Conservation (phyloP, 495 filamentous ascomycete species). For the Tetracladium setigerum region DNA sequence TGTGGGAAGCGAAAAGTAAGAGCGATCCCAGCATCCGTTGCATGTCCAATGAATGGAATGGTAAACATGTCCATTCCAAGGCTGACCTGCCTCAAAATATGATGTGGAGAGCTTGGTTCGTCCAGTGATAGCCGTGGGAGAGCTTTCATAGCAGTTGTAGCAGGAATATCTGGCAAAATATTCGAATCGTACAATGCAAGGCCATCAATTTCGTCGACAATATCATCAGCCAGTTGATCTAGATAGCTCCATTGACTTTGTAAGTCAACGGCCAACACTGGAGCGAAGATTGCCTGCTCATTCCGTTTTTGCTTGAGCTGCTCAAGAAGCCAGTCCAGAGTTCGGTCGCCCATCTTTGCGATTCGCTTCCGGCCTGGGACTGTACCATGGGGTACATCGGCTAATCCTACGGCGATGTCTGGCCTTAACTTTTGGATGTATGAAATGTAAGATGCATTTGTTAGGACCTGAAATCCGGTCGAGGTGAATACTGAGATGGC, state of each 20-base stretch:
- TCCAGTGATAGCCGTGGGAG: slow-evolving; percentile 71
- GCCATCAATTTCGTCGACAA: slow-evolving; percentile 53
- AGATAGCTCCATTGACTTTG: slow-evolving; percentile 71
- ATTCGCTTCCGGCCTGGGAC: slow-evolving; percentile 59
- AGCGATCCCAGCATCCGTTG: slow-evolving; percentile 82
- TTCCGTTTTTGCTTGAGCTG: slow-evolving; percentile 37
- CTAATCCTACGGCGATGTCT: slow-evolving; percentile 73
- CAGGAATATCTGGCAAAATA: slow-evolving; percentile 57
- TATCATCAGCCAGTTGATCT: slow-evolving; percentile 50
- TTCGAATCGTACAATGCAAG: slow-evolving; percentile 73
- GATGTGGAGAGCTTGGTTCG: slow-evolving; percentile 59
- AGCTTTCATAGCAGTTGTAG: slow-evolving; percentile 36
- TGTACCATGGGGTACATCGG: slow-evolving; percentile 58
- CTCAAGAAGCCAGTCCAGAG: slow-evolving; percentile 61
- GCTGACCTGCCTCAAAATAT: slow-evolving; percentile 61
- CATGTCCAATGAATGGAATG: slow-evolving; percentile 59
- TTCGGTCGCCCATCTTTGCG: slow-evolving; percentile 79
- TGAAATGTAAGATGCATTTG: slow-evolving; percentile 56
- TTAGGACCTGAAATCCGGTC: slow-evolving; percentile 68
- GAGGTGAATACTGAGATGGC: slow-evolving; percentile 74
- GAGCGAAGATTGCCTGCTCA: slow-evolving; percentile 60
- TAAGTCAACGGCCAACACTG: slow-evolving; percentile 68
- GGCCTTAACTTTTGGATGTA: slow-evolving; percentile 56
- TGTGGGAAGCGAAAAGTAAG: slow-evolving; percentile 69
- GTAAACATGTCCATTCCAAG: slow-evolving; percentile 77